These are phyloP conservation scores for thale cress (Arabidopsis thaliana) DNA, from an alignment of 345 rosid genomes.

Conservation along the genomic window TAIR10.1 NC_003070.9:23960501-23961000, in stretches of 20 bases:
- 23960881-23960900: slow-evolving; percentile 78
- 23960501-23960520: slow-evolving; percentile 75
- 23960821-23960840: not conserved
- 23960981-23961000: slow-evolving; percentile 41
- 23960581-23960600: slow-evolving; percentile 75
- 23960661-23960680: slow-evolving; percentile 83
- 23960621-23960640: slow-evolving; percentile 86
- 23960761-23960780: slow-evolving; percentile 33
- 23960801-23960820: not conserved
- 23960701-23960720: slow-evolving; percentile 82
- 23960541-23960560: slow-evolving; percentile 93
- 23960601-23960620: slow-evolving; percentile 74
- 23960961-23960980: slow-evolving; percentile 36
- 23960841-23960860: slow-evolving; percentile 89
- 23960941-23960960: slow-evolving; percentile 42
- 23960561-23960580: slow-evolving; percentile 90
- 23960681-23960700: slow-evolving; percentile 89
- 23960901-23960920: slow-evolving; percentile 39
- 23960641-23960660: slow-evolving; percentile 90
- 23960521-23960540: slow-evolving; percentile 94
- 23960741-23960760: slow-evolving; percentile 98
- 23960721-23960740: slow-evolving; percentile 96
- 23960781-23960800: not conserved
- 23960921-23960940: slow-evolving; percentile 46
- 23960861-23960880: slow-evolving; percentile 83